Evolutionary conservation across 129 eudicot species (phyloP).

Genomic region (Flaveria robusta): DNA sequence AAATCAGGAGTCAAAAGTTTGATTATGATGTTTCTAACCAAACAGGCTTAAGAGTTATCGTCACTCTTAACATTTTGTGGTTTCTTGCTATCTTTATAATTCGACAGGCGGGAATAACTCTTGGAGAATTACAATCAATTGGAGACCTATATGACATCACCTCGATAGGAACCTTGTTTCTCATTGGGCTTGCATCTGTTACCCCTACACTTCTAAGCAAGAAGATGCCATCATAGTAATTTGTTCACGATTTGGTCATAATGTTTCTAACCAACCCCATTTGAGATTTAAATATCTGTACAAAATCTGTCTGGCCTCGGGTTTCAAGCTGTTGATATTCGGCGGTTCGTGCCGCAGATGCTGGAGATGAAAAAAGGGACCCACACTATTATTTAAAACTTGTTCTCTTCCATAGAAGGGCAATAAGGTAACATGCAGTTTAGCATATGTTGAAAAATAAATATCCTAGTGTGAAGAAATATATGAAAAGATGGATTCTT

Average conservation of each 20-base stretch:
- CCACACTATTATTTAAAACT: slow-evolving; percentile 5
- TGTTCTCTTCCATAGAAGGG: slow-evolving; percentile 29
- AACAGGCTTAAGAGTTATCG: background rate
- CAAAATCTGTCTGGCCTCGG: slow-evolving; percentile 17
- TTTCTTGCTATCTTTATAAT: background rate
- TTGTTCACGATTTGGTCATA: slow-evolving; percentile 12
- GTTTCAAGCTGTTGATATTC: slow-evolving; percentile 17
- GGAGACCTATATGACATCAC: slow-evolving; percentile 86
- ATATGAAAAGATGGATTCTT: slow-evolving; percentile 26
- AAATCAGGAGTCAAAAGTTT: background rate
- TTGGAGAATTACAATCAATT: slow-evolving; percentile 79
- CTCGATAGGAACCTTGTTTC: slow-evolving; percentile 76
- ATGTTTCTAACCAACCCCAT: slow-evolving; percentile 19
- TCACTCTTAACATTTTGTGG: background rate
- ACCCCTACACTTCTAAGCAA: slow-evolving; percentile 64
- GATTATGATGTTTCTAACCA: background rate
- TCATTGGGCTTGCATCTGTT: slow-evolving; percentile 66
- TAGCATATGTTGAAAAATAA: slow-evolving; percentile 15
- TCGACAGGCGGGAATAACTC: slow-evolving; percentile 91
- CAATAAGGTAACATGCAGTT: slow-evolving; percentile 21
- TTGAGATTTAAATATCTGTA: slow-evolving; percentile 19
- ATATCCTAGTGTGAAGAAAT: background rate
- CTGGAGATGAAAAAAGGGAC: slow-evolving; percentile 15
- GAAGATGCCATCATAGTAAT: slow-evolving; percentile 34
- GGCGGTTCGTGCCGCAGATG: slow-evolving; percentile 13